phyloP scores from a whole-genome alignment of 371 early-diverging fungal genomes.

The Parasitella parasitica region DNA sequence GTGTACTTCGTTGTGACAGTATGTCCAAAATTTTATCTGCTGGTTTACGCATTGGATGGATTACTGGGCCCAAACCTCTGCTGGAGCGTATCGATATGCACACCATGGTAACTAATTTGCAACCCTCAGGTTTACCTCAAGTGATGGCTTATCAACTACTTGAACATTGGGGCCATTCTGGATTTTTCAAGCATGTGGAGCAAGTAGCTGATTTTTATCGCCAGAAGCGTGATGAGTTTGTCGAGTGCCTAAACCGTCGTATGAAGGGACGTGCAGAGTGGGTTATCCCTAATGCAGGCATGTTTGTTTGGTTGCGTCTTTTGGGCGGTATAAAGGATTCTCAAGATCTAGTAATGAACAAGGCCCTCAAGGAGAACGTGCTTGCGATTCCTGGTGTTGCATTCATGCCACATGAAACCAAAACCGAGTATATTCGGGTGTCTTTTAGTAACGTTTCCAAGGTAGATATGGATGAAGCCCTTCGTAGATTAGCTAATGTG shows the following conservation, averaged over 20 bases:
- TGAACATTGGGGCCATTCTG: slow-evolving; percentile 61
- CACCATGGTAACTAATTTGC: slow-evolving; percentile 70
- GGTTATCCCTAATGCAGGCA: slow-evolving; percentile 69
- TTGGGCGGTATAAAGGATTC: slow-evolving; percentile 64
- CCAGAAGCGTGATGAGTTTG: slow-evolving; percentile 64
- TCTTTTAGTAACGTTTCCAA: slow-evolving; percentile 64
- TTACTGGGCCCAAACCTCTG: slow-evolving; percentile 68
- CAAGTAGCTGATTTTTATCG: slow-evolving; percentile 62
- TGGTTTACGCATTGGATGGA: slow-evolving; percentile 81
- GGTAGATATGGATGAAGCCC: slow-evolving; percentile 64
- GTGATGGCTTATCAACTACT: slow-evolving; percentile 61
- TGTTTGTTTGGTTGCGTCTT: slow-evolving; percentile 85
- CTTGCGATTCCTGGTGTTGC: slow-evolving; percentile 72
- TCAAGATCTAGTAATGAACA: slow-evolving; percentile 58
- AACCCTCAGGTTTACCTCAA: slow-evolving; percentile 78
- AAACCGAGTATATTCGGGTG: slow-evolving; percentile 51
- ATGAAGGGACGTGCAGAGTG: slow-evolving; percentile 67
- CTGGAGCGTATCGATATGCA: slow-evolving; percentile 73
- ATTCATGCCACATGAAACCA: slow-evolving; percentile 24
- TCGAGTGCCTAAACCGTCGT: slow-evolving; percentile 52
- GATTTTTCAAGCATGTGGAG: slow-evolving; percentile 65
- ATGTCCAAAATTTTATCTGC: slow-evolving; percentile 80
- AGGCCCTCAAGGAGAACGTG: slow-evolving; percentile 70
- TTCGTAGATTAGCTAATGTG: slow-evolving; percentile 53
- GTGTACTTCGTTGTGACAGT: slow-evolving; percentile 84